Conservation (phyloP, 2,329 filamentous ascomycete genomes). For the Bertia moriformis region DNA sequence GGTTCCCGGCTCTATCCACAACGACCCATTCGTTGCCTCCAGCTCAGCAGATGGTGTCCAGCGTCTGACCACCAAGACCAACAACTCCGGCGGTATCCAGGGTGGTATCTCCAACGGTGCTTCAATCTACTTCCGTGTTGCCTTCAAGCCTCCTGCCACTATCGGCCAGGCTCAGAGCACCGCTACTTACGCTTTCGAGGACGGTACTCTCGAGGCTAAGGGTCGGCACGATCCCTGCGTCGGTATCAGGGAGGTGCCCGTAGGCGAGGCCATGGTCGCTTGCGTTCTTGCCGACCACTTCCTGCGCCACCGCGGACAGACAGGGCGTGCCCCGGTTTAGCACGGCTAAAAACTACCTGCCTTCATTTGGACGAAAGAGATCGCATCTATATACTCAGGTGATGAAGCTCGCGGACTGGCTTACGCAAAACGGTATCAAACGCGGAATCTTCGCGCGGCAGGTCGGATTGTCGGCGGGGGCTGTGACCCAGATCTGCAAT, state of each 20-base stretch:
- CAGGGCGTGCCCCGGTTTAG: too few species aligned
- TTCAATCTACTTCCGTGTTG: conserved; percentile 84
- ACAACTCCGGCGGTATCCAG: conserved; percentile 89
- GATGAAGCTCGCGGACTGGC: too few species aligned
- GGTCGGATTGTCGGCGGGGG: too few species aligned
- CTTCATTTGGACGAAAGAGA: too few species aligned
- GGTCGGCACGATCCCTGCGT: conserved; percentile 90
- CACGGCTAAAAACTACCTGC: too few species aligned
- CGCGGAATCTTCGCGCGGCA: too few species aligned
- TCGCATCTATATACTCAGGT: too few species aligned
- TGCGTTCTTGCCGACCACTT: conserved; percentile 77
- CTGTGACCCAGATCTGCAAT: too few species aligned
- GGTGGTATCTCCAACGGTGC: conserved; percentile 90
- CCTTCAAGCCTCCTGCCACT: conserved; percentile 92
- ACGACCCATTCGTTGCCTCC: conserved; percentile 60
- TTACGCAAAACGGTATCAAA: too few species aligned
- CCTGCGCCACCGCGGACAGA: conserved; percentile 72
- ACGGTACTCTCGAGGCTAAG: conserved; percentile 76
- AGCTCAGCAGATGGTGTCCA: conserved; percentile 25
- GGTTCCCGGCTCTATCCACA: conserved; percentile 77
- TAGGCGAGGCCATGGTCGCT: conserved; percentile 83
- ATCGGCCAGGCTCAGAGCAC: conserved; percentile 82
- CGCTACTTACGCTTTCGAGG: conserved; percentile 60
- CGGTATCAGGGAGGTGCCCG: conserved; percentile 72
- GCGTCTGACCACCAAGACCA: conserved; percentile 68